A percentile compares a stretch with the other conserved stretches of the same genome.
Evolutionary conservation across 2,329 filamentous ascomycete genomes (phyloP).

Genomic region (Ophiocordyceps unilateralis): DNA sequence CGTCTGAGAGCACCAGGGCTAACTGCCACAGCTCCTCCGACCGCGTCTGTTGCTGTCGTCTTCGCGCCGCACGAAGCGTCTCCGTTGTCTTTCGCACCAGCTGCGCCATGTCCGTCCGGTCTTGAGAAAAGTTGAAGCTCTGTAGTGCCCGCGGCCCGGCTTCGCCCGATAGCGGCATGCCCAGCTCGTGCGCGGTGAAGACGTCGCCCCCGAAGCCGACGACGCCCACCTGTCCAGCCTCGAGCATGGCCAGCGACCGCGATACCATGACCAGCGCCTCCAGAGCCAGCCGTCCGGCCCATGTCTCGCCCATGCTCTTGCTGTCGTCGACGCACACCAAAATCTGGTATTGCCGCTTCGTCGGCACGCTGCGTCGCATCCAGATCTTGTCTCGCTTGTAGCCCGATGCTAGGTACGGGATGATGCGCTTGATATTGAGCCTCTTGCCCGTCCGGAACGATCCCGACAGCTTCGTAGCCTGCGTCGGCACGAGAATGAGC

Average conservation of each 20-base stretch:
- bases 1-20: conserved; percentile 82
- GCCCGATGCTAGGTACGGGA: conserved; percentile 93
- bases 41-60: conserved; percentile 36
- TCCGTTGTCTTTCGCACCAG: conserved; percentile 65
- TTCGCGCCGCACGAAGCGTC: conserved; percentile 62
- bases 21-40: conserved; percentile 78
- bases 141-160: conserved; percentile 72
- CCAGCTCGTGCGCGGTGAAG: conserved; percentile 73
- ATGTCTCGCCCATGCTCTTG: conserved; percentile 75
- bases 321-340: conserved; percentile 94
- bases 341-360: conserved; percentile 91
- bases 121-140: conserved; percentile 71
- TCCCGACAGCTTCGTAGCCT: conserved; percentile 89
- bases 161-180: conserved; percentile 56
- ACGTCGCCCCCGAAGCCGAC: conserved; percentile 77
- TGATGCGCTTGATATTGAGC: conserved; percentile 98
- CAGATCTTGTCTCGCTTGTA: conserved; percentile 99
- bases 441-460: conserved; percentile 96
- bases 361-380: conserved; percentile 86
- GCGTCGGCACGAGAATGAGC: conserved; percentile 83
- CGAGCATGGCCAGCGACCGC: conserved; percentile 75
- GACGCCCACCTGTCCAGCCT: conserved; percentile 84
- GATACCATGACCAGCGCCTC: conserved; percentile 88
- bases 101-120: conserved; percentile 67
- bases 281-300: conserved; percentile 65